A percentile compares a stretch with the other conserved stretches of the same genome.
Conservation (phyloP, 176 grass and related monocot genomes). For the Eremochloa ophiuroides region DNA sequence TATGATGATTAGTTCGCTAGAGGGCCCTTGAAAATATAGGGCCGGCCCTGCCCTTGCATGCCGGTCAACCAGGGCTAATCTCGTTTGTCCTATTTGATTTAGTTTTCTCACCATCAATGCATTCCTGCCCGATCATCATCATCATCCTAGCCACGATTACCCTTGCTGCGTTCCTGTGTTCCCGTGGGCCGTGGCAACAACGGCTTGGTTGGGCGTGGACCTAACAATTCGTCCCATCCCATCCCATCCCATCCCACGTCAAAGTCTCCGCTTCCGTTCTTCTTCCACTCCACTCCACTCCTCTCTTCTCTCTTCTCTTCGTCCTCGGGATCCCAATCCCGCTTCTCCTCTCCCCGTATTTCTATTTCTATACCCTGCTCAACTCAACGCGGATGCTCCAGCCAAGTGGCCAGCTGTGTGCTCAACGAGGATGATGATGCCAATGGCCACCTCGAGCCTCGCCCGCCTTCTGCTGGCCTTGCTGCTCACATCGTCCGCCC, state of each 20-base stretch:
- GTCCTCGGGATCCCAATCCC: conserved; percentile 23
- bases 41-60: too few species aligned
- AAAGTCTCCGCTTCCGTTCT: conserved; percentile 49
- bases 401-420: background rate
- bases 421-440: too few species aligned
- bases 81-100: background rate
- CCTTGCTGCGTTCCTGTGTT: background rate
- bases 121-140: background rate
- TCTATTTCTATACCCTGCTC: background rate
- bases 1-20: too few species aligned
- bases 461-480: background rate
- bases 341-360: background rate
- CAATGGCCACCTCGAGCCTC: conserved; percentile 28
- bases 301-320: conserved; percentile 16
- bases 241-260: too few species aligned
- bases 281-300: conserved; percentile 26
- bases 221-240: conserved; percentile 35
- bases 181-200: background rate
- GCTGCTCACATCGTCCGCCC: background rate
- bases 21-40: too few species aligned
- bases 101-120: background rate
- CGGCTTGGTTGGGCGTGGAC: conserved; percentile 31
- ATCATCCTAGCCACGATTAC: background rate
- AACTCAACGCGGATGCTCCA: background rate
- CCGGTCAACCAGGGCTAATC: too few species aligned